Evolutionary conservation across 768 basidiomycete species (phyloP).

Genomic region (Suillus brevipes): DNA sequence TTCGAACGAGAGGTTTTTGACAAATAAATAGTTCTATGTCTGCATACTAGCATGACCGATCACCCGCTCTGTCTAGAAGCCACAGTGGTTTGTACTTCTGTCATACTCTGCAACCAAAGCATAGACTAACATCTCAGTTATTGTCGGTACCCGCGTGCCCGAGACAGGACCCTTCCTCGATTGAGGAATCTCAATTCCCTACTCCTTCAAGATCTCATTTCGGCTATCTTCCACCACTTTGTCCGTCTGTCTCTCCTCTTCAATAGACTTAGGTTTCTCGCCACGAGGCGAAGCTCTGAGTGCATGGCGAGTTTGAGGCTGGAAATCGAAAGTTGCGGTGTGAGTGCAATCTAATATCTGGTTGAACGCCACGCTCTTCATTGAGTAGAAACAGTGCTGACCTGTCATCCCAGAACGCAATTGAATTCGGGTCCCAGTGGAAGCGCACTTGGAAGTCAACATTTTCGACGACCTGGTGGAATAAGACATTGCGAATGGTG

Average conservation of each 20-base stretch:
- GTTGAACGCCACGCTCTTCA: background rate
- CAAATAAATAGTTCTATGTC: background rate
- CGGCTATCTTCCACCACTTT: slow-evolving; percentile 73
- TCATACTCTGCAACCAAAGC: background rate
- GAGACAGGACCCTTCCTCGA: slow-evolving; percentile 30
- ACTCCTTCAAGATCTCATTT: slow-evolving; percentile 67
- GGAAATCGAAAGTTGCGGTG: slow-evolving; percentile 82
- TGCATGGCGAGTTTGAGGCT: slow-evolving; percentile 74
- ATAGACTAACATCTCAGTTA: slow-evolving; percentile 39
- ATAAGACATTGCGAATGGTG: slow-evolving; percentile 65
- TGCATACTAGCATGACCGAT: background rate
- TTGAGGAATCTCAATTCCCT: slow-evolving; percentile 50
- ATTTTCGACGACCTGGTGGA: slow-evolving; percentile 67
- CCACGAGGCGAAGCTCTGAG: slow-evolving; percentile 81
- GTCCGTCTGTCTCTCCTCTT: slow-evolving; percentile 60
- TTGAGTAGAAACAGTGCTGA: slow-evolving; percentile 30
- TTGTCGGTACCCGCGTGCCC: slow-evolving; percentile 61
- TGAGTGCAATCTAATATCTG: slow-evolving; percentile 61
- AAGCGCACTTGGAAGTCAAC: slow-evolving; percentile 76
- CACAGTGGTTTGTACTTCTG: background rate
- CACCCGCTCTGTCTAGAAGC: background rate
- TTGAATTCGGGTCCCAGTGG: slow-evolving; percentile 72
- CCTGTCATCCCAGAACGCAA: slow-evolving; percentile 88
- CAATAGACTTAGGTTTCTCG: slow-evolving; percentile 72
- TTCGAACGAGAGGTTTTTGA: background rate